Evolutionary conservation across 441 rosid species (phyloP).

Genomic region (Rhodomyrtus psidioides): DNA sequence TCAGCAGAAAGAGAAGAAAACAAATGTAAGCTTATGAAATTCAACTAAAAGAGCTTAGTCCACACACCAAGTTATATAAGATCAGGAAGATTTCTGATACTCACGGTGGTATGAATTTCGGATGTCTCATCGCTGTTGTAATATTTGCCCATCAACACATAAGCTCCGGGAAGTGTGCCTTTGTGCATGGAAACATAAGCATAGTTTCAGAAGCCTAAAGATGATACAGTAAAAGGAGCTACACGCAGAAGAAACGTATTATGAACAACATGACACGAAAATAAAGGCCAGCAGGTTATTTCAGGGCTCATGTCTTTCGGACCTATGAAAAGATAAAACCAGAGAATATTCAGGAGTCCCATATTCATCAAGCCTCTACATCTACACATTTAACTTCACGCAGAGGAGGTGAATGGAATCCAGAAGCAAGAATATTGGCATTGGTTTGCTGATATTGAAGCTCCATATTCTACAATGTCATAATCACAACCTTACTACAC

Average conservation of each 20-base stretch:
- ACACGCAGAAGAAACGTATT: neutral
- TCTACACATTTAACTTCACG: neutral
- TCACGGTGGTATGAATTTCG: constrained; percentile 24
- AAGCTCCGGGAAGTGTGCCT: constrained; percentile 7
- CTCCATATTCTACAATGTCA: neutral
- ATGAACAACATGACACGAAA: neutral
- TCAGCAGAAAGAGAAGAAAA: neutral
- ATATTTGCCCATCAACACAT: constrained; percentile 32
- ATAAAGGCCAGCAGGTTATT: neutral
- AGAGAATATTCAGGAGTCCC: neutral
- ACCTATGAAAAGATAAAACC: neutral
- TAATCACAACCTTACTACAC: neutral
- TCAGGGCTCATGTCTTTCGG: neutral
- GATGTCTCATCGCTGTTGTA: constrained; percentile 11
- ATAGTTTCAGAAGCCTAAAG: neutral
- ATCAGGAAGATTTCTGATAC: neutral
- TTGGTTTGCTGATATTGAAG: neutral
- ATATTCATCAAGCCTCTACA: neutral
- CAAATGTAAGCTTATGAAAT: neutral
- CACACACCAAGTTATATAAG: neutral
- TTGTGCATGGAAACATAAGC: neutral
- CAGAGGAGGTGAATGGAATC: neutral
- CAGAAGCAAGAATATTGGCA: neutral
- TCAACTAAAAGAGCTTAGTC: neutral
- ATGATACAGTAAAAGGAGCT: neutral